phyloP scores from a whole-genome alignment of 805 yeast genomes.

The Saturnispora bothae region DNA sequence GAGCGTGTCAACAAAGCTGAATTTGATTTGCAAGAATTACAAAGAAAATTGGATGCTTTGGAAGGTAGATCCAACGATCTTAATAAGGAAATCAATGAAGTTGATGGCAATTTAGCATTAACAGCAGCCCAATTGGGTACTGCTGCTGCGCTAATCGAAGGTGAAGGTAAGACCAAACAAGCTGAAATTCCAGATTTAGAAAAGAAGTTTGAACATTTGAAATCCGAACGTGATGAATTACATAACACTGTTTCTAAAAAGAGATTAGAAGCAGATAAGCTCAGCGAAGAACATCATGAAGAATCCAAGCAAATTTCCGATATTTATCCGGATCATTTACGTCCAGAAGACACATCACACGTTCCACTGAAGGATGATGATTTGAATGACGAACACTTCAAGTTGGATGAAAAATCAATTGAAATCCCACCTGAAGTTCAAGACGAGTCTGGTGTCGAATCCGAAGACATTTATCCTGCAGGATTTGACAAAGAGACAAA shows the following conservation, averaged over 20 bases:
- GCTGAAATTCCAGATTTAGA: constrained; percentile 22
- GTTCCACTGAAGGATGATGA: constrained; percentile 22
- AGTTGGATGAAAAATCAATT: constrained; percentile 19
- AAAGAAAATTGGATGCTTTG: constrained; percentile 34
- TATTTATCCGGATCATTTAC: constrained; percentile 44
- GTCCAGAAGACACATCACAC: constrained; percentile 20
- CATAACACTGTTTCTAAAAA: constrained; percentile 30
- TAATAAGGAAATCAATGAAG: constrained; percentile 24
- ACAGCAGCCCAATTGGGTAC: constrained; percentile 22
- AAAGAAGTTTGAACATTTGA: constrained; percentile 27
- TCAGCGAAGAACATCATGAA: constrained; percentile 27
- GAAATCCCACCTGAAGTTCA: constrained; percentile 22
- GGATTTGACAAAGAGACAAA: constrained; percentile 15
- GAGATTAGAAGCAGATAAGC: constrained; percentile 27
- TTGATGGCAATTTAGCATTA: constrained; percentile 14
- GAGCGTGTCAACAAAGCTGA: constrained; percentile 35
- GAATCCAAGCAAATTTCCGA: constrained; percentile 39
- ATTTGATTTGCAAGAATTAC: constrained; percentile 33
- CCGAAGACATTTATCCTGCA: constrained; percentile 16
- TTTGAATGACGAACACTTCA: constrained; percentile 22
- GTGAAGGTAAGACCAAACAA: constrained; percentile 12
- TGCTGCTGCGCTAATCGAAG: constrained; percentile 14
- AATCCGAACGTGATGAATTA: constrained; percentile 33
- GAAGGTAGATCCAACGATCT: constrained; percentile 31
- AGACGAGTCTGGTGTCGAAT: constrained; percentile 17